These are phyloP conservation scores for Erythrophleum fordii DNA, from an alignment of 306 rosid species.

Conservation along the genomic window DNA sequence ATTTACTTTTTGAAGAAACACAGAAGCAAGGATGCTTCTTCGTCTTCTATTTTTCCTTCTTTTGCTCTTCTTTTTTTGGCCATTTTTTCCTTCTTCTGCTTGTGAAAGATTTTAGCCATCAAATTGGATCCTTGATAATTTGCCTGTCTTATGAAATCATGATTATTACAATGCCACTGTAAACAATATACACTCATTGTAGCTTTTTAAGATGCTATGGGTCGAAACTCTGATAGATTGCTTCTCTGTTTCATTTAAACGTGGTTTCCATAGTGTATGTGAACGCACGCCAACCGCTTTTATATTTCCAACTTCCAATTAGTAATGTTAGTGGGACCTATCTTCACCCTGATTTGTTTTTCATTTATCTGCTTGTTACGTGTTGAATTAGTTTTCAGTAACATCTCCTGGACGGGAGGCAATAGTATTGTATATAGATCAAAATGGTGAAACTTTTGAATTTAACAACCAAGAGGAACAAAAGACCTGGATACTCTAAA, in stretches of 20 bases:
- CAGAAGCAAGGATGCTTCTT: neutral
- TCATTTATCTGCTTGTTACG: neutral
- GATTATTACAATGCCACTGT: neutral
- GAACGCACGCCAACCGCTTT: neutral
- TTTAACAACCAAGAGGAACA: neutral
- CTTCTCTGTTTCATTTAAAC: neutral
- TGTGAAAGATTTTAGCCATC: neutral
- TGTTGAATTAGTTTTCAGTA: neutral
- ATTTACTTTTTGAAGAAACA: neutral
- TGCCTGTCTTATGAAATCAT: neutral
- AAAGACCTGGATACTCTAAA: neutral
- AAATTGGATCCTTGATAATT: neutral
- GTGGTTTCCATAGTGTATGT: neutral
- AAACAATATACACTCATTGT: neutral
- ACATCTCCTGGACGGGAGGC: neutral
- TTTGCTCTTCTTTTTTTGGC: neutral
- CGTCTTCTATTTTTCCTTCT: neutral
- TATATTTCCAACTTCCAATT: neutral
- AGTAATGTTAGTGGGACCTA: neutral
- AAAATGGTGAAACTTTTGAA: neutral
- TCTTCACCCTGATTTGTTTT: neutral
- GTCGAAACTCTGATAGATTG: neutral
- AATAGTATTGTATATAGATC: neutral
- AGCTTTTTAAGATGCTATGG: neutral
- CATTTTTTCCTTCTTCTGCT: neutral